Evolutionary conservation across 1,284 basidiomycete genomes (phyloP).

Genomic region (Phlebopus sp.): DNA sequence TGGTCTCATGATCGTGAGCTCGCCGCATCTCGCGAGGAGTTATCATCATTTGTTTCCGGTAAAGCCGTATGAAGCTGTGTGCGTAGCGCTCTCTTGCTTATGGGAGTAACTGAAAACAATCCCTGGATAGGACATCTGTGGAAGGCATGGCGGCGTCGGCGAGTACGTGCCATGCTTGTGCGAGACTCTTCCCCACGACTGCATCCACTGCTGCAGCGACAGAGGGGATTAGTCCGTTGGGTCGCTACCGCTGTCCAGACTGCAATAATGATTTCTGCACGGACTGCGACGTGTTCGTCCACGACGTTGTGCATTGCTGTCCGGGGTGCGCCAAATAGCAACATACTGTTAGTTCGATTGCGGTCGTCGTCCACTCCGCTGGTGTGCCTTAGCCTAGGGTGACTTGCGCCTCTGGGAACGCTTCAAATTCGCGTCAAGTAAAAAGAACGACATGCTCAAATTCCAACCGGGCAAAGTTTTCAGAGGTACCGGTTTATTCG

Average conservation of each 20-base stretch:
- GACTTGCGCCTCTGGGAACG: too few species aligned
- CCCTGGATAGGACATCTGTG: conserved; percentile 36
- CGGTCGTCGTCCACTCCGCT: not conserved
- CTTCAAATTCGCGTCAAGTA: not conserved
- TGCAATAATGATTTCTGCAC: conserved; percentile 58
- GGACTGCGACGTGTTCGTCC: conserved; percentile 75
- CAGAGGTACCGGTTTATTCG: too few species aligned
- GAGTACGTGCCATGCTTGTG: conserved; percentile 68
- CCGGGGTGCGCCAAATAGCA: conserved; percentile 51
- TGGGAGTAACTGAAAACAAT: conserved; percentile 7
- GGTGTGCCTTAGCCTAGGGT: not conserved
- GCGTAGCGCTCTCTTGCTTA: conserved; percentile 34
- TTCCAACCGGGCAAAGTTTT: too few species aligned
- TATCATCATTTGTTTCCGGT: conserved; percentile 95
- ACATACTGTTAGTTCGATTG: not conserved
- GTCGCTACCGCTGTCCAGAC: conserved; percentile 74
- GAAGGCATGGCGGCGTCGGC: conserved; percentile 36
- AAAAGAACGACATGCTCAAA: too few species aligned
- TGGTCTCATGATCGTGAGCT: conserved; percentile 95
- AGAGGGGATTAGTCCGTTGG: conserved; percentile 73
- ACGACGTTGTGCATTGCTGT: conserved; percentile 73
- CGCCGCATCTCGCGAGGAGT: conserved; percentile 93
- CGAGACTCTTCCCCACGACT: conserved; percentile 53
- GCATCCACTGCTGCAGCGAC: conserved; percentile 36
- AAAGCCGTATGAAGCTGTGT: conserved; percentile 78